phyloP scores from a whole-genome alignment of 495 filamentous ascomycete species.

The Aspergillus campestris region DNA sequence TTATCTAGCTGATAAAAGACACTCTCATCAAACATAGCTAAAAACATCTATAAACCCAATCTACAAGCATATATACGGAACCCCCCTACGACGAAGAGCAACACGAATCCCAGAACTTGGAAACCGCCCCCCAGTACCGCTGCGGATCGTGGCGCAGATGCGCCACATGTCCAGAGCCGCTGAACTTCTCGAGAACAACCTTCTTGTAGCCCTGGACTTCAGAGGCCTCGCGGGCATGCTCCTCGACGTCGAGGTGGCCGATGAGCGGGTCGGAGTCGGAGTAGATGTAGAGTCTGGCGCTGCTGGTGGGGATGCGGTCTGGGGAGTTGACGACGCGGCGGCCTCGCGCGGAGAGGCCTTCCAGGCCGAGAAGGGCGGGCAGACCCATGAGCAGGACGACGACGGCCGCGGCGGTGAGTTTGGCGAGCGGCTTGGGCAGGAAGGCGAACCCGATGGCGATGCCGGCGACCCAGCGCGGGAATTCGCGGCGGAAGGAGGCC shows the following conservation, averaged over 20 bases:
- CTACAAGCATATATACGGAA: no score
- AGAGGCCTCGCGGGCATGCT: conserved; percentile 6
- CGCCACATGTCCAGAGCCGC: conserved; percentile 5
- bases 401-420: conserved; percentile 1
- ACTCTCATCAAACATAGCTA: no score
- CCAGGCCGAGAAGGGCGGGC: conserved; percentile 2
- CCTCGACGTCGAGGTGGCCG: conserved; percentile 6
- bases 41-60: no score
- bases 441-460: conserved; percentile 7
- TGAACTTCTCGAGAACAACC: conserved; percentile 1
- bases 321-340: conserved; percentile 3
- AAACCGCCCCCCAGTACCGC: conserved; percentile 4
- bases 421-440: conserved; percentile 2
- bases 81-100: not conserved
- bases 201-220: conserved; percentile 6
- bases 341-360: conserved; percentile 3
- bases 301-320: conserved; percentile 1
- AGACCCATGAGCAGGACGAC: conserved; percentile 2
- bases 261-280: conserved; percentile 10
- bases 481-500: conserved; percentile 1
- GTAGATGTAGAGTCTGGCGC: conserved; percentile 9
- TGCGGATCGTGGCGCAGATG: conserved; percentile 4
- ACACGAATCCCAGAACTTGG: conserved; percentile 2
- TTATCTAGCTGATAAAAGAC: no score
- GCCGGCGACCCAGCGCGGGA: conserved; percentile 2